phyloP scores from a whole-genome alignment of 106 monocot species.

The Alisma plantagoaquatica region DNA sequence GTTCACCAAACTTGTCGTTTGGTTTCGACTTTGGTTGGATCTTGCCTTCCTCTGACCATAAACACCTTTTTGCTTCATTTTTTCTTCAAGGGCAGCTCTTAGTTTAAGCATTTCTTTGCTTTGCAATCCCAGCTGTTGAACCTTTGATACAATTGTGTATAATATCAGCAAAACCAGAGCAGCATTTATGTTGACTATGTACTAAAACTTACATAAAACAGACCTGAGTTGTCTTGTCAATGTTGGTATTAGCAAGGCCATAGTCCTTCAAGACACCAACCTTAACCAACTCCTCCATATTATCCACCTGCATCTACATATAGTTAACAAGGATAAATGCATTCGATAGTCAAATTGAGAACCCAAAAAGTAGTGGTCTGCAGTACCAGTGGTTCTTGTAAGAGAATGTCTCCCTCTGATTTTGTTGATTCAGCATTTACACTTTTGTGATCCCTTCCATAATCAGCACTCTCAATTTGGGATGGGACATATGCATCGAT shows the following conservation, averaged over 20 bases:
- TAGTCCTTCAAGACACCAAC: conserved; percentile 9
- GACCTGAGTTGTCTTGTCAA: too few species aligned
- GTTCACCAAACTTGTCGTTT: conserved; percentile 14
- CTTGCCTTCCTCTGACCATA: conserved; percentile 26
- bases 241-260: conserved; percentile 4
- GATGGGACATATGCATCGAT: conserved; percentile 24
- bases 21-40: conserved; percentile 8
- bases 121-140: conserved; percentile 24
- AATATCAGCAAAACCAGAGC: too few species aligned
- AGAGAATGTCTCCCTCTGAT: too few species aligned
- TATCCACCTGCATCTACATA: conserved; percentile 18
- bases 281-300: conserved; percentile 7
- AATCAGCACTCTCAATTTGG: too few species aligned
- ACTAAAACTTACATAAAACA: too few species aligned
- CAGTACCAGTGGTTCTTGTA: too few species aligned
- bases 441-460: too few species aligned
- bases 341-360: background rate
- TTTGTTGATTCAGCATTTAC: too few species aligned
- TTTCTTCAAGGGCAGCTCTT: conserved; percentile 76
- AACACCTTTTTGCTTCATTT: conserved; percentile 66
- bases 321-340: background rate
- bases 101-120: conserved; percentile 85
- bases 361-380: too few species aligned
- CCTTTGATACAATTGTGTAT: conserved; percentile 28
- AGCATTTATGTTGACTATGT: too few species aligned